Evolutionary conservation across 176 grass and related monocot species (phyloP), one percentile per base, ranked within the genome.

Genomic region (Avena eriantha): DNA sequence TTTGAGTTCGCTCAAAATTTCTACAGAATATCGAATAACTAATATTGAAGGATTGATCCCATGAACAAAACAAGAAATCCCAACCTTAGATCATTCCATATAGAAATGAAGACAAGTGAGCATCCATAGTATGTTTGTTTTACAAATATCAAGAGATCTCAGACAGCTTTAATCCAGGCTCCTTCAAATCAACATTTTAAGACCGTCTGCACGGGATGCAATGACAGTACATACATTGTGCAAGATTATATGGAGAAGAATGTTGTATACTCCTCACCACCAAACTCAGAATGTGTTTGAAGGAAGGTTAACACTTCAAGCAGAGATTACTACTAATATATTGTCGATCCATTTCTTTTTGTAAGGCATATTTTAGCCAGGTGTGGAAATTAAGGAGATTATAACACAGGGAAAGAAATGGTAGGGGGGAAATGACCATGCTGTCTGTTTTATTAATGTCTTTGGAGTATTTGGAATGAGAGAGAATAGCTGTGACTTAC

Each of bases 231-330:
- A 41, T 59, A 60, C 21, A 60, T 24, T 60, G 76, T 23, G 35
- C 19, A 78, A 78, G 11, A 39, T 78, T 78, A 59, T 21, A 78
- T 59, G 53, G 33, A 8, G 5, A 59, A 79, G 55, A 43, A 56
- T 77, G 29, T n/a, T 34, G 50, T 31, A 53, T 31, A 53, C 18
- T 55, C 49, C 24, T 12, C 4, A n/a, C 4, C 73, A 53, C 47
- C 4, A 53, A 7, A 31, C 24, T 7, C 31, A 34, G 9, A 34
- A 78, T 57, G 18, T 57, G 18, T 57, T 78, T 18, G 5, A 78
- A 78, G 26, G 4, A 39, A 57, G 51, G 16, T 57, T 39, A 78
- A 18, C 73, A 34, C 17, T 34, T 56, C 31, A 57, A 57, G 31
- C 10, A 57, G 31, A 57, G 10, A 22, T 78, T 55, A n/a, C 7